phyloP scores from a whole-genome alignment of 108 stramenopile species.

The Conticribra weissflogii region DNA sequence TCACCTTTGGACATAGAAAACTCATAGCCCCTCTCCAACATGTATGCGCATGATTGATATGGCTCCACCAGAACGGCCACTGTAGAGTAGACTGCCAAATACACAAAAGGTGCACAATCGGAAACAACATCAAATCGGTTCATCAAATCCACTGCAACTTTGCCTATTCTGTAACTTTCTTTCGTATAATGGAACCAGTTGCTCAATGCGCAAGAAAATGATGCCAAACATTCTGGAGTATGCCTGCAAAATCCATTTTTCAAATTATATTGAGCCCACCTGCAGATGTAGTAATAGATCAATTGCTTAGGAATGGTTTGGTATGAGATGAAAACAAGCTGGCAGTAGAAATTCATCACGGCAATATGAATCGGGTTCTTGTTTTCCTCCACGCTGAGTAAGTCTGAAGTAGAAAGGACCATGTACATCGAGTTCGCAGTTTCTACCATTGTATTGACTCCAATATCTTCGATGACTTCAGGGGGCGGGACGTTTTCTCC shows the following conservation, averaged over 20 bases:
- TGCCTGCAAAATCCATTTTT: neutral
- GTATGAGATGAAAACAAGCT: neutral
- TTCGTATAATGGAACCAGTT: neutral
- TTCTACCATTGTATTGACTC: neutral
- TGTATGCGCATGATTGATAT: conserved; percentile 1
- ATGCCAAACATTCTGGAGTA: neutral
- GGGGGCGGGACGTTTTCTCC: conserved; percentile 3
- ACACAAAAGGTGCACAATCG: neutral
- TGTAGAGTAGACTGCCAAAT: neutral
- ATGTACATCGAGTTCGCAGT: neutral
- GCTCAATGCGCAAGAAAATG: neutral
- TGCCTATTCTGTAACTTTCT: neutral
- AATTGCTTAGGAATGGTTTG: neutral
- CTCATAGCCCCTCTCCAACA: neutral
- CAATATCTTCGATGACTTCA: neutral
- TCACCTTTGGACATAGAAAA: neutral
- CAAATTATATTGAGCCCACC: neutral
- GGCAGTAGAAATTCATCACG: neutral
- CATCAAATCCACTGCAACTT: neutral
- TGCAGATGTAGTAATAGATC: neutral
- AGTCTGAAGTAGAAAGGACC: neutral
- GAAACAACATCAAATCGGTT: neutral
- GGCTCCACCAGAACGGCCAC: conserved; percentile 5
- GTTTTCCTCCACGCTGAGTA: conserved; percentile 2
- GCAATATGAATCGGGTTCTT: neutral